Conservation (phyloP, 805 yeast genomes). For the Teunomyces gatunensis region DNA sequence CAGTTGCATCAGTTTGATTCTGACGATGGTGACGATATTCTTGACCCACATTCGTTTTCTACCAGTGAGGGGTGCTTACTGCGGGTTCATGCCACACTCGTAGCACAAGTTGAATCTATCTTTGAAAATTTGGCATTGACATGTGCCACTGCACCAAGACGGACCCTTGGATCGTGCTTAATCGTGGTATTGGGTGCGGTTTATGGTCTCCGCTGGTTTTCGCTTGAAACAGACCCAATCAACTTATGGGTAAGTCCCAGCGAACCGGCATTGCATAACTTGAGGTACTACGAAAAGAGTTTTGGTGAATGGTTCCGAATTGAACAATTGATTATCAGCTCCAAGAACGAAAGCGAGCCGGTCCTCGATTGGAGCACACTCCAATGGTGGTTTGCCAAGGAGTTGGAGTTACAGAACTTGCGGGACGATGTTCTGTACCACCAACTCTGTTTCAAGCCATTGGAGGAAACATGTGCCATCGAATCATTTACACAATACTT, state of each 20-base stretch:
- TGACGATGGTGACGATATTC: neutral
- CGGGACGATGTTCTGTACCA: conserved; percentile 36
- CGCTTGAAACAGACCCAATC: conserved; percentile 76
- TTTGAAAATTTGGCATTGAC: conserved; percentile 53
- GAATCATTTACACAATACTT: conserved; percentile 91
- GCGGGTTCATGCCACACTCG: conserved; percentile 4
- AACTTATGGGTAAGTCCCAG: conserved; percentile 85
- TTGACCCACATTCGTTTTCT: neutral
- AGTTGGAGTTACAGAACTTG: conserved; percentile 43
- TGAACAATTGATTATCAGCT: conserved; percentile 70
- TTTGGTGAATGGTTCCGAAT: conserved; percentile 93
- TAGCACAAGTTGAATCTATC: conserved; percentile 17
- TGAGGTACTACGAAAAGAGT: conserved; percentile 65
- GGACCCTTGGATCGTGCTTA: conserved; percentile 21
- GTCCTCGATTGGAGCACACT: conserved; percentile 63
- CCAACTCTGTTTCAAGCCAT: conserved; percentile 81
- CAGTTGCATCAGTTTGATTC: conserved; percentile 1
- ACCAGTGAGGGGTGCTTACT: neutral
- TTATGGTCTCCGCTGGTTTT: conserved; percentile 8
- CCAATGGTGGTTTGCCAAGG: conserved; percentile 89
- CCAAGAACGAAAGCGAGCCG: conserved; percentile 58
- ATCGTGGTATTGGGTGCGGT: conserved; percentile 38
- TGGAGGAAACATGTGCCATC: conserved; percentile 73
- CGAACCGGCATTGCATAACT: conserved; percentile 67
- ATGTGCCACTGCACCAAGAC: conserved; percentile 61